These are phyloP conservation scores for Diaporthe vaccinii DNA, from an alignment of 2,329 filamentous ascomycete genomes.

Conservation along the genomic window DNA sequence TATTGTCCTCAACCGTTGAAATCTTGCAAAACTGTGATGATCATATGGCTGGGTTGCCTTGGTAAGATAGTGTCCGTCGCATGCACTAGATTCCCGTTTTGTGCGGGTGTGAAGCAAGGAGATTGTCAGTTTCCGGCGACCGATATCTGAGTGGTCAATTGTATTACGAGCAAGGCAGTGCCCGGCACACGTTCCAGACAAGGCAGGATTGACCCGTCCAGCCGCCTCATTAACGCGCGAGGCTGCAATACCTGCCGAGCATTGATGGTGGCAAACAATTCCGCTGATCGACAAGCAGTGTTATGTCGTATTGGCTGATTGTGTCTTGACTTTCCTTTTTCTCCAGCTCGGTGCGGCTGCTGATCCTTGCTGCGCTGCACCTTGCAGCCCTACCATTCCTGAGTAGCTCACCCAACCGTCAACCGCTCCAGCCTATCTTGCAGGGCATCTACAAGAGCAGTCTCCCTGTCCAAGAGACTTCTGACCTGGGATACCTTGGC, in stretches of 20 bases:
- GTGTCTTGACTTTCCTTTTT: slow-evolving; percentile 29
- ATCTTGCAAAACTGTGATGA: neutral
- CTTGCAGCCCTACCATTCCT: slow-evolving; percentile 3
- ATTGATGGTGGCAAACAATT: slow-evolving; percentile 1
- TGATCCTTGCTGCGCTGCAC: slow-evolving; percentile 17
- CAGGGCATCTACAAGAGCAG: slow-evolving; percentile 76
- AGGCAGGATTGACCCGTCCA: neutral
- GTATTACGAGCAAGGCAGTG: slow-evolving; percentile 18
- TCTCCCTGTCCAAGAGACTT: slow-evolving; percentile 74
- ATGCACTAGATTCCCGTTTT: slow-evolving; percentile 6
- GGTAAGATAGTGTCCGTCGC: neutral
- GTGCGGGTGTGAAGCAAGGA: neutral
- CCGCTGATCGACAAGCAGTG: slow-evolving; percentile 27
- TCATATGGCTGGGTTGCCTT: slow-evolving; percentile 13
- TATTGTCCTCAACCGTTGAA: slow-evolving; percentile 8
- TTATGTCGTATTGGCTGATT: slow-evolving; percentile 35
- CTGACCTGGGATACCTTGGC: slow-evolving; percentile 75
- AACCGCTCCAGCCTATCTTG: slow-evolving; percentile 73
- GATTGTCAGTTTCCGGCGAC: neutral
- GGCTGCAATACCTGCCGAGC: slow-evolving; percentile 16
- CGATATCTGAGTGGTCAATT: slow-evolving; percentile 26
- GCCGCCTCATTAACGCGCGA: slow-evolving; percentile 3
- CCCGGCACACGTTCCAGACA: slow-evolving; percentile 8
- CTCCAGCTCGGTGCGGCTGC: slow-evolving; percentile 14
- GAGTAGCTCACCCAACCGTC: slow-evolving; percentile 48